phyloP scores from a whole-genome alignment of 495 filamentous ascomycete species.

The Trichoderma gamsii region DNA sequence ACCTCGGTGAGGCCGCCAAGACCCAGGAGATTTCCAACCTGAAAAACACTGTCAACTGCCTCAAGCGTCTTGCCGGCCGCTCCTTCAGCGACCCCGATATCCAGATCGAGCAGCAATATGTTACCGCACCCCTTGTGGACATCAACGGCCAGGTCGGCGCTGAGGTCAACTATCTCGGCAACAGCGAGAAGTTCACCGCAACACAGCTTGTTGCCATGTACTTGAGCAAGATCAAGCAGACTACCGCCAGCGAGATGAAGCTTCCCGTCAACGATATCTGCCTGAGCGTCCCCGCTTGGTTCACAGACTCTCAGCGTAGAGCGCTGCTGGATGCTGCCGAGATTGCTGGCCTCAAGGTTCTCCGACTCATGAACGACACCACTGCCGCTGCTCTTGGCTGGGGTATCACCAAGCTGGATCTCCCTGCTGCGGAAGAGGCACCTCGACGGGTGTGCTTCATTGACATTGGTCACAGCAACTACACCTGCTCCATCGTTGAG shows the following conservation, averaged over 20 bases:
- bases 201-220: slow-evolving; percentile 93
- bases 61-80: slow-evolving; percentile 89
- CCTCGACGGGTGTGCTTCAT: slow-evolving; percentile 85
- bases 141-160: slow-evolving; percentile 90
- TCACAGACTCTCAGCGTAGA: slow-evolving; percentile 88
- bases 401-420: slow-evolving; percentile 94
- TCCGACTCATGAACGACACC: slow-evolving; percentile 96
- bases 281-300: slow-evolving; percentile 93
- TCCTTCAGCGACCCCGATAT: slow-evolving; percentile 84
- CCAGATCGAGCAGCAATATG: slow-evolving; percentile 82
- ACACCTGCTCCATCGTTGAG: slow-evolving; percentile 88
- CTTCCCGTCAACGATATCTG: slow-evolving; percentile 92
- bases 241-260: slow-evolving; percentile 78
- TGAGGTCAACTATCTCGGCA: slow-evolving; percentile 86
- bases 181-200: slow-evolving; percentile 89
- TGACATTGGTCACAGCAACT: slow-evolving; percentile 95
- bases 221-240: slow-evolving; percentile 87
- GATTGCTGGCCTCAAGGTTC: slow-evolving; percentile 85
- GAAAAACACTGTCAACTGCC: slow-evolving; percentile 91
- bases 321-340: slow-evolving; percentile 87
- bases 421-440: slow-evolving; percentile 85
- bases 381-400: slow-evolving; percentile 94
- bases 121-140: slow-evolving; percentile 82
- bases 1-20: slow-evolving; percentile 91
- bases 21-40: slow-evolving; percentile 99